Evolutionary conservation across 2,329 filamentous ascomycete genomes (phyloP).

Genomic region (Emergomyces orientalis): DNA sequence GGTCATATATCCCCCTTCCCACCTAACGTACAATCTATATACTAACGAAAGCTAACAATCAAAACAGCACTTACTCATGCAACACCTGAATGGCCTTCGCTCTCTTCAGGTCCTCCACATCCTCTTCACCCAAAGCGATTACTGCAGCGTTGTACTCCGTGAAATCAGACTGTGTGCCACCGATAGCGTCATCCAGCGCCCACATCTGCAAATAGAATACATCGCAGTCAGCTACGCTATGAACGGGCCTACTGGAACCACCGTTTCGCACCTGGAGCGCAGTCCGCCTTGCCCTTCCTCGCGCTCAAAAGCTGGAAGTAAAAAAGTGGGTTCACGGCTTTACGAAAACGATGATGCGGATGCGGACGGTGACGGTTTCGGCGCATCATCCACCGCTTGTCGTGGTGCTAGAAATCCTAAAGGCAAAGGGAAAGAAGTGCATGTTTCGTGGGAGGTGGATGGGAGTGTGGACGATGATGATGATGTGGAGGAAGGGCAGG

Average conservation of each 20-base stretch:
- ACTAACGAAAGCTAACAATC: background rate
- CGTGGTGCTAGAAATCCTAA: background rate
- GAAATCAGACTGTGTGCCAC: slow-evolving; percentile 17
- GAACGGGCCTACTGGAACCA: slow-evolving; percentile 10
- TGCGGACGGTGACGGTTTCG: background rate
- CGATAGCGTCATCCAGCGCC: slow-evolving; percentile 18
- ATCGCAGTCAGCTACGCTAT: slow-evolving; percentile 18
- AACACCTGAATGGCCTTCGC: slow-evolving; percentile 15
- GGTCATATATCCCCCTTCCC: background rate
- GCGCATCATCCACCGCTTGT: background rate
- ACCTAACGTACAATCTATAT: no score
- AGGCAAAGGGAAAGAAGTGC: slow-evolving; percentile 5
- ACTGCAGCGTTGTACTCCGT: slow-evolving; percentile 13
- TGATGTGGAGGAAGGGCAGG: slow-evolving; percentile 4
- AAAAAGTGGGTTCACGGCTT: background rate
- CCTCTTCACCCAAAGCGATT: slow-evolving; percentile 15
- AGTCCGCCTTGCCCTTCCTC: background rate
- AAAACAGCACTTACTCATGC: slow-evolving; percentile 19
- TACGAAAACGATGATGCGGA: background rate
- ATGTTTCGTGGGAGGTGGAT: background rate
- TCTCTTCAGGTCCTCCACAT: slow-evolving; percentile 20
- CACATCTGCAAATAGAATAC: slow-evolving; percentile 17
- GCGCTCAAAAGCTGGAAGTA: slow-evolving; percentile 5
- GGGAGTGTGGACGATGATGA: background rate
- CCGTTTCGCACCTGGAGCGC: background rate